Evolutionary conservation across 169 alveolate genomes (phyloP), one percentile per base, ranked within the genome.

Genomic region (Babesia ovis): DNA sequence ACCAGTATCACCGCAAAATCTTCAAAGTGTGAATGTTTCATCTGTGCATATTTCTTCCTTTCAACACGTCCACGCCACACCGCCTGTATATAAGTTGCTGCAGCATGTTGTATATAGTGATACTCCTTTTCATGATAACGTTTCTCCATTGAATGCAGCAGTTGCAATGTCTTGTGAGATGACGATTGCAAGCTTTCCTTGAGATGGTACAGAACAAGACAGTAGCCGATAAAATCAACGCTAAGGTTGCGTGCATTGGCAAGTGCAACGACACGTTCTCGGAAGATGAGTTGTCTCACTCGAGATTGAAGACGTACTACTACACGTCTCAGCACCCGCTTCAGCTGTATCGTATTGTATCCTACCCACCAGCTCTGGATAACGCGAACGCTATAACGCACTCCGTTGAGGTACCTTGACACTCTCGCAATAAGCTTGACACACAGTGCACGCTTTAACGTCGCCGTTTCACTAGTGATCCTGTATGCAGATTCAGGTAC

Each of bases 41-140:
- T 27, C 59, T 23, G 32, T 9, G 74, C 73, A 45, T 72, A 71
- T 3, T 48, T 32, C 20, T 43, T 29, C 22, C 89, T 55, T n/a
- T 60, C 79, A 29, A 81, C 18, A 22, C 68, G 23, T 31, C 88
- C 77, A 2, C 93, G 77, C 93, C 93, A 89, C 53, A 75, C 68
- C n/a, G 91, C 53, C 48, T 89, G 93, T 2, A 89, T 67, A 51
- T 80, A 77, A 20, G 80, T 71, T 1, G 93, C 92, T 2, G 92
- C 92, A 14, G 92, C 87, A 57, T 83, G 58, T 23, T 83, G 85
- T 0, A 89, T 60, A 45, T 68, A 70, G 56, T 61, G 57, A 27
- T 64, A 75, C 35, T 89, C 93, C 85, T 79, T 61, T 23, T 70
- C 89, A 41, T 81, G 89, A 72, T 59, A 81, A 1, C 73, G 51